Conservation (phyloP, 2,329 filamentous ascomycete species). For the Scleromitrula shiraiana region DNA sequence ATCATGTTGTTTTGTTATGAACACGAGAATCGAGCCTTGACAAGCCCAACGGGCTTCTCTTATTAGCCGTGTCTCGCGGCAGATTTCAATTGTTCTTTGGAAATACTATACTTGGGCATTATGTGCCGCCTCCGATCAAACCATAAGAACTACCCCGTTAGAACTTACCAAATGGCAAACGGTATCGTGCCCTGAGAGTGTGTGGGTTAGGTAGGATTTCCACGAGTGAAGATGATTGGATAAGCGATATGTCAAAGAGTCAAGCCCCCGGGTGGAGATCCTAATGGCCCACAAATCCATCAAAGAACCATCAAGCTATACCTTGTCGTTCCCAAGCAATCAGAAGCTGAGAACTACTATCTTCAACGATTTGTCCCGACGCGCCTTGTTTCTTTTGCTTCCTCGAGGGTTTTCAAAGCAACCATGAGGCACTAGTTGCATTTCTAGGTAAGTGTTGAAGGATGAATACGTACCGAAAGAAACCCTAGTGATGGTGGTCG, state of each 20-base stretch:
- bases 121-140: neutral
- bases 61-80: neutral
- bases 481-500: neutral
- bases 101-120: neutral
- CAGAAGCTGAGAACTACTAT: neutral
- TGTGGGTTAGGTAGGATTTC: neutral
- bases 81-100: neutral
- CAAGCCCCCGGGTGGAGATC: slow-evolving; percentile 2
- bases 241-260: slow-evolving; percentile 4
- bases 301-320: neutral
- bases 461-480: neutral
- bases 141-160: no score
- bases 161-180: neutral
- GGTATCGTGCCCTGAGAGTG: neutral
- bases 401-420: neutral
- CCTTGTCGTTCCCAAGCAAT: neutral
- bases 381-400: slow-evolving; percentile 3
- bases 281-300: slow-evolving; percentile 1
- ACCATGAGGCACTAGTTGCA: slow-evolving; percentile 3
- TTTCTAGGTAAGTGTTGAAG: neutral
- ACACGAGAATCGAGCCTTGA: neutral
- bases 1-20: neutral
- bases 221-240: neutral
- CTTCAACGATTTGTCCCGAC: neutral
- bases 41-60: neutral